Evolutionary conservation across 345 rosid species (phyloP).

Genomic region (Noccaea caerulescens): DNA sequence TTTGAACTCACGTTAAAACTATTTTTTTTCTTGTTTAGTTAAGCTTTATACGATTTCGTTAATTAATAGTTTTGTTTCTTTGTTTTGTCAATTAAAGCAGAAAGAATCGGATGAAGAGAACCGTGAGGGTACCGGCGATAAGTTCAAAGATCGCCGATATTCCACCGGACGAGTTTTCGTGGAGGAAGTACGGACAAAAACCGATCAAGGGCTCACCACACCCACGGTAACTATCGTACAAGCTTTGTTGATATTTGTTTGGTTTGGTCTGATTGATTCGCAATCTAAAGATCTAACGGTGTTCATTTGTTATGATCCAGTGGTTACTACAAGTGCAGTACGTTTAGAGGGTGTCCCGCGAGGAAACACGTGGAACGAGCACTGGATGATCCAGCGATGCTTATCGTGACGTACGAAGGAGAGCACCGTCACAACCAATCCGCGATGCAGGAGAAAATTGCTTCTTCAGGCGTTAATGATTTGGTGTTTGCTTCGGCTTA

Average conservation of each 20-base stretch:
- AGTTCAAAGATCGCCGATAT: constrained; percentile 92
- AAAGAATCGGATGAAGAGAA: constrained; percentile 76
- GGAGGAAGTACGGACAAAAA: constrained; percentile 99
- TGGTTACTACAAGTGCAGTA: constrained; percentile 94
- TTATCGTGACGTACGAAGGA: constrained; percentile 90
- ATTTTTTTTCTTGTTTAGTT: background rate
- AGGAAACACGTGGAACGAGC: constrained; percentile 98
- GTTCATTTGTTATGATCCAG: constrained; percentile 46
- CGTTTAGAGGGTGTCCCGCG: constrained; percentile 85
- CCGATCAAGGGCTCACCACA: constrained; percentile 96
- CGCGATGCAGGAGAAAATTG: constrained; percentile 56
- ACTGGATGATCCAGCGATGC: constrained; percentile 79
- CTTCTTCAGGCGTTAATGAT: constrained; percentile 47
- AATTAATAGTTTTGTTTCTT: background rate
- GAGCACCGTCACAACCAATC: constrained; percentile 75
- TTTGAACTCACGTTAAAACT: background rate
- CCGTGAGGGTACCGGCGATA: constrained; percentile 79
- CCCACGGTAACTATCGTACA: constrained; percentile 66
- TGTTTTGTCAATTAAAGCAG: constrained; percentile 43
- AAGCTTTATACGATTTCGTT: background rate
- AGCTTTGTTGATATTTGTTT: constrained; percentile 5
- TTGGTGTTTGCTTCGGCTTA: constrained; percentile 56
- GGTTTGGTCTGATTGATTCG: background rate
- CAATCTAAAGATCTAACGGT: constrained; percentile 34
- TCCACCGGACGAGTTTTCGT: constrained; percentile 86